Conservation (phyloP, 2,329 filamentous ascomycete species). For the Exophiala viscosa region DNA sequence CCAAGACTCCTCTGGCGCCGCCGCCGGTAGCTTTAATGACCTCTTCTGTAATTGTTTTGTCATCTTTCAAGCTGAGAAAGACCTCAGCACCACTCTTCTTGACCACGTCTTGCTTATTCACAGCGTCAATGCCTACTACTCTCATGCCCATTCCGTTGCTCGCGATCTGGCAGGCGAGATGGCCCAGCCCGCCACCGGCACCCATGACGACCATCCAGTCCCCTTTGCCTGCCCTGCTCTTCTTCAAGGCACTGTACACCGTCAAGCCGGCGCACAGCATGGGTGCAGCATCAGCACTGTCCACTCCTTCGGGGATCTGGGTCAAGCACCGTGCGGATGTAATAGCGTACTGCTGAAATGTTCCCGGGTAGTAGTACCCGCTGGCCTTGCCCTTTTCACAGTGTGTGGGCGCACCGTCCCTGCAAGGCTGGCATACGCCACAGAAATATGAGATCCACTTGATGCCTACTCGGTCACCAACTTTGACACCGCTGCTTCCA, state of each 20-base stretch:
- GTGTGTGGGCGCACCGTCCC: conserved; percentile 52
- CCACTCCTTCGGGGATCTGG: conserved; percentile 61
- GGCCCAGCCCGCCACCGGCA: conserved; percentile 61
- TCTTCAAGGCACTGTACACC: conserved; percentile 59
- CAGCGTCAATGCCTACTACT: conserved; percentile 63
- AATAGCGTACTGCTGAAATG: conserved; percentile 69
- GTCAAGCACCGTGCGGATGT: conserved; percentile 66
- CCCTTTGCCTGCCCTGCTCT: conserved; percentile 56
- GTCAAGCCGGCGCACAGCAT: conserved; percentile 59
- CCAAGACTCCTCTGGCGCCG: conserved; percentile 59
- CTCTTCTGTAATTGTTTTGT: conserved; percentile 44
- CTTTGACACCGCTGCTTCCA: conserved; percentile 49
- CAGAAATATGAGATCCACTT: conserved; percentile 64
- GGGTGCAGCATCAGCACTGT: conserved; percentile 60
- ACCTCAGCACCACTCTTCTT: conserved; percentile 60
- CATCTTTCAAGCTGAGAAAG: conserved; percentile 60
- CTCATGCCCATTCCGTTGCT: conserved; percentile 59
- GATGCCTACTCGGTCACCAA: conserved; percentile 66
- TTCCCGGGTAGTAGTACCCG: conserved; percentile 66
- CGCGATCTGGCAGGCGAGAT: conserved; percentile 60
- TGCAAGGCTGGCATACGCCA: conserved; percentile 52
- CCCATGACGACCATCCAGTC: conserved; percentile 59
- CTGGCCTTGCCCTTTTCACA: conserved; percentile 58
- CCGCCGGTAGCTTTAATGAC: conserved; percentile 57
- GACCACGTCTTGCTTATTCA: conserved; percentile 57